phyloP scores from a whole-genome alignment of 495 filamentous ascomycete species.

The Lentithecium fluviatile region DNA sequence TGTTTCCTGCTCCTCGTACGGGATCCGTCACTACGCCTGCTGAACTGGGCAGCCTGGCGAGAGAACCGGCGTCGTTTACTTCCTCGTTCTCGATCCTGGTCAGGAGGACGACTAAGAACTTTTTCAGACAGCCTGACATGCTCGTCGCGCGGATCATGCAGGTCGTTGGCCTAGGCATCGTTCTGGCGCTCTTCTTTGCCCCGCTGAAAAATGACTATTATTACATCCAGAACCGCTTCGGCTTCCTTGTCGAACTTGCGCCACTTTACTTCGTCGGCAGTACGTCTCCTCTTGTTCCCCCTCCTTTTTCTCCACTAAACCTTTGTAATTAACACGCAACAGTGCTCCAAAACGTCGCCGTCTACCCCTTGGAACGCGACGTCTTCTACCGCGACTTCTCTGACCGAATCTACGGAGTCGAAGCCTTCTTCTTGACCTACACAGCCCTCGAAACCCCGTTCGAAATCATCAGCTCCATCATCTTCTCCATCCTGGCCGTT shows the following conservation, averaged over 20 bases:
- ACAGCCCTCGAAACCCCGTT: slow-evolving; percentile 67
- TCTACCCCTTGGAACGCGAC: slow-evolving; percentile 67
- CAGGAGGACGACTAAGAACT: slow-evolving; percentile 63
- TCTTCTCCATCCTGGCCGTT: slow-evolving; percentile 61
- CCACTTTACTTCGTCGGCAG: slow-evolving; percentile 70
- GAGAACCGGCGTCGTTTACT: slow-evolving; percentile 58
- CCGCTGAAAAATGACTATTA: slow-evolving; percentile 66
- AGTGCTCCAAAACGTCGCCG: slow-evolving; percentile 71
- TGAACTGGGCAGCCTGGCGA: slow-evolving; percentile 64
- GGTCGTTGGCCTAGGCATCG: slow-evolving; percentile 62
- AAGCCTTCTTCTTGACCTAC: slow-evolving; percentile 68
- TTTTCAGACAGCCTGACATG: slow-evolving; percentile 62
- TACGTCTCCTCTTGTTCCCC: not conserved
- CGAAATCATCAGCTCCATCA: slow-evolving; percentile 60
- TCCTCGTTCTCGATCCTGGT: slow-evolving; percentile 64
- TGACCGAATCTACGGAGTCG: slow-evolving; percentile 64
- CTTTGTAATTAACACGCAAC: too few species aligned
- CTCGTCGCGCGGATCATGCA: slow-evolving; percentile 66
- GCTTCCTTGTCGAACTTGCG: slow-evolving; percentile 66
- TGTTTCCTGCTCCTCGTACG: slow-evolving; percentile 26
- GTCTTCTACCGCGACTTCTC: slow-evolving; percentile 71
- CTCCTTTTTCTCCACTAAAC: too few species aligned
- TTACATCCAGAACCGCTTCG: slow-evolving; percentile 66
- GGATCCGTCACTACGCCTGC: slow-evolving; percentile 61
- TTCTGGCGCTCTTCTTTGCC: slow-evolving; percentile 69